Evolutionary conservation across 2,329 filamentous ascomycete species (phyloP), one percentile per base, ranked within the genome.

Genomic region (Thielaviopsis musarum): DNA sequence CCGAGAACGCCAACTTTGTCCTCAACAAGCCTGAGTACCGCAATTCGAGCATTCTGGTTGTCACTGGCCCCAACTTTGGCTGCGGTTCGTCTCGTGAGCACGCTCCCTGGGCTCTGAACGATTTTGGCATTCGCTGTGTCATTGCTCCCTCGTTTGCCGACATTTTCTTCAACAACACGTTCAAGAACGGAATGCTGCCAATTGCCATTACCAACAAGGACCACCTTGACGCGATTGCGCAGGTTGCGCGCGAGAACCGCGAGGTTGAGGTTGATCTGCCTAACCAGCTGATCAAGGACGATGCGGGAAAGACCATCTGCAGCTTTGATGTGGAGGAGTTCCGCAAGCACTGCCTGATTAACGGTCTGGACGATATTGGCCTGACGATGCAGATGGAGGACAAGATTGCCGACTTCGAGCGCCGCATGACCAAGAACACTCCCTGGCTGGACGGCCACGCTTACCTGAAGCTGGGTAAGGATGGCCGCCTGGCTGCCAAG

Each of bases 131-230:
- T 75, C 88, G 86, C 69, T 91, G 86, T 70, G 79, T 97, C 67
- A 95, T 97, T 66, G 93, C 91, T 0, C 88, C 89, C 1, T 91
- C 87, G 1, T 82, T 80, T 63, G 75, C 72, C 62, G 72, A 74
- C 61, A 98, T 98, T 72, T 96, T 96, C 82, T 94, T 91, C 82
- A 96, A 95, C 82, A 98, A 98, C 78, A 93, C 87, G n/a, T 97
- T 96, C 81, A 97, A 98, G 80, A 98, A 98, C 76, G 91, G 91
- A 75, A 97, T 97, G 93, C 77, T 97, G 64, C 91, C 91, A 54
- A 82, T 97, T 62, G 74, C 78, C 61, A 86, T 97, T 68, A 74
- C 78, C 34, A 82, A 91, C 70, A 73, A 82, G 64, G 75, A 73
- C 1, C 77, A 80, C 34, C 75, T 96, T 3, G 77, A 86, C 52